A percentile compares a stretch with the other conserved stretches of the same genome.
Evolutionary conservation across 306 rosid species (phyloP).

Genomic region (Acacia acuminata): DNA sequence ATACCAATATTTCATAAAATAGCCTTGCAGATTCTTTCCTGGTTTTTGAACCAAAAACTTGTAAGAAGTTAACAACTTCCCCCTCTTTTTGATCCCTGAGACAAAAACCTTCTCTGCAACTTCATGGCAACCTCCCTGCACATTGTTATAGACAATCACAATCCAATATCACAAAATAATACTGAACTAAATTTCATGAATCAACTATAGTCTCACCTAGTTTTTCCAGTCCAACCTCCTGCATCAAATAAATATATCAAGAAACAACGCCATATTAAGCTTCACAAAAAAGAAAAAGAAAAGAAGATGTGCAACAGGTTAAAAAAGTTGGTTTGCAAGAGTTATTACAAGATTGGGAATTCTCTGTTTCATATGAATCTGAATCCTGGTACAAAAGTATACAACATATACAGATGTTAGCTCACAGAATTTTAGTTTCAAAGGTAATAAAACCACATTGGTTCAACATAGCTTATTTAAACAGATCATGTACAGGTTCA

Average conservation of each 20-base stretch:
- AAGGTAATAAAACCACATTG: too few relatives aligned
- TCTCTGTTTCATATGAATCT: too few relatives aligned
- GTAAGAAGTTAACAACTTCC: slow-evolving; percentile 40
- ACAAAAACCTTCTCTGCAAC: slow-evolving; percentile 22
- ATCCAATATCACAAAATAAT: neutral
- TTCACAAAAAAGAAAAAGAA: neutral
- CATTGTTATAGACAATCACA: neutral
- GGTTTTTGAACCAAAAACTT: slow-evolving; percentile 35
- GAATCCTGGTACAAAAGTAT: too few relatives aligned
- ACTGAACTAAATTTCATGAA: slow-evolving; percentile 2
- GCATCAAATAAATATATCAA: slow-evolving; percentile 27
- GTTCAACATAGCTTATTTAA: too few relatives aligned
- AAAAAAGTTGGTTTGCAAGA: slow-evolving; percentile 13
- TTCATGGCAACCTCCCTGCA: too few relatives aligned
- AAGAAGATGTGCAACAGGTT: neutral
- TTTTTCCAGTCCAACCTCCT: slow-evolving; percentile 60
- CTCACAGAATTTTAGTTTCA: too few relatives aligned
- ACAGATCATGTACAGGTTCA: too few relatives aligned
- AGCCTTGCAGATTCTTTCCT: slow-evolving; percentile 57
- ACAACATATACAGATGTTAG: too few relatives aligned
- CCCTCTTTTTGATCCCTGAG: slow-evolving; percentile 26
- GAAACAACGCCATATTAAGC: slow-evolving; percentile 12
- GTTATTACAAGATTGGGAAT: too few relatives aligned
- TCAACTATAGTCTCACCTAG: slow-evolving; percentile 39
- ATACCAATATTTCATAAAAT: slow-evolving; percentile 68